phyloP scores from a whole-genome alignment of 2,329 filamentous ascomycete genomes.

The Thielaviopsis euricoi region DNA sequence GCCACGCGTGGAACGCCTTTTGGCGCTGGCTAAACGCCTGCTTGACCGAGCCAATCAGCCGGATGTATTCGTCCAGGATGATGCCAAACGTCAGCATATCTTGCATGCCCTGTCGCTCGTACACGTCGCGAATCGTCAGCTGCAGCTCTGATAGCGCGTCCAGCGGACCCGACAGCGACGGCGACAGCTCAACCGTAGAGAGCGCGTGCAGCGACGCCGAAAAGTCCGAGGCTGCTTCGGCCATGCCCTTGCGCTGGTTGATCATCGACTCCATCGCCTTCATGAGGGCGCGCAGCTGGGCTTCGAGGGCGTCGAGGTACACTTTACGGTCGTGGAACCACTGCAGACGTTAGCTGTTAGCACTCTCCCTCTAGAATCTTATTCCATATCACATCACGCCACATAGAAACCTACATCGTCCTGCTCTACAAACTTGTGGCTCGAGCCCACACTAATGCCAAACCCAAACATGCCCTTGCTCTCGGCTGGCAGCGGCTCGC shows the following conservation, averaged over 20 bases:
- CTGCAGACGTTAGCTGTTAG: slow-evolving; percentile 29
- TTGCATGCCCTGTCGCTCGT: slow-evolving; percentile 92
- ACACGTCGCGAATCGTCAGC: slow-evolving; percentile 82
- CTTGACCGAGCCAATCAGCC: slow-evolving; percentile 88
- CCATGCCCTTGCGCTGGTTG: slow-evolving; percentile 76
- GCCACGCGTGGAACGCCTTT: slow-evolving; percentile 92
- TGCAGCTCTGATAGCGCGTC: slow-evolving; percentile 88
- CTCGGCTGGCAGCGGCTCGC: slow-evolving; percentile 70
- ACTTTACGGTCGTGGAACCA: slow-evolving; percentile 97
- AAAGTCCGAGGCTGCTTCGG: slow-evolving; percentile 86
- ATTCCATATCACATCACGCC: too few relatives aligned
- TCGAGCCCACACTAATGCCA: slow-evolving; percentile 52
- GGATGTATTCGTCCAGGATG: slow-evolving; percentile 96
- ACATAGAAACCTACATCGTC: slow-evolving; percentile 58
- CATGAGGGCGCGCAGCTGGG: slow-evolving; percentile 72
- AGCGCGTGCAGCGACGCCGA: slow-evolving; percentile 84
- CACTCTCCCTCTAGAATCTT: too few relatives aligned
- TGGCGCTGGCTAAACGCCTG: slow-evolving; percentile 83
- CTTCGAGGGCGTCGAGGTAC: slow-evolving; percentile 87
- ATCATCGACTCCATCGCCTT: slow-evolving; percentile 94
- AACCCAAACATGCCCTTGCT: slow-evolving; percentile 88
- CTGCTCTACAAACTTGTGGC: slow-evolving; percentile 88
- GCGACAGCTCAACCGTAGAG: slow-evolving; percentile 81
- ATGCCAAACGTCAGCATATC: slow-evolving; percentile 93
- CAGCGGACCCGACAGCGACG: slow-evolving; percentile 70